Evolutionary conservation across 2,329 filamentous ascomycete species (phyloP).

Genomic region (Sporothrix globosa): DNA sequence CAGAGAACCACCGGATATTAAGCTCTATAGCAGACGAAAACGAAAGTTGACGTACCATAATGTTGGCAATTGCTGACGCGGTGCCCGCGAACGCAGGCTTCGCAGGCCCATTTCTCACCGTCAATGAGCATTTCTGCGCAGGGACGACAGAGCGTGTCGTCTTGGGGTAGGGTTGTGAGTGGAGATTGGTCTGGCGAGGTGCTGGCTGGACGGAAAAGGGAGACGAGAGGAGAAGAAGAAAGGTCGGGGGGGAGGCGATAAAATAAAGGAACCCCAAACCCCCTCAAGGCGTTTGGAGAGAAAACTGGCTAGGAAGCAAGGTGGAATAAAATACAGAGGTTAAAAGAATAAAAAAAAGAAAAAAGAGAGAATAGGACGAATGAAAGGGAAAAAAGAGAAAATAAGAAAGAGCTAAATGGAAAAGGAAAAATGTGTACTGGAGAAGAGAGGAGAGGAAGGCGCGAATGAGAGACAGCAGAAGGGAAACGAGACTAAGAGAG

Average conservation of each 20-base stretch:
- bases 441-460: conserved; percentile 5
- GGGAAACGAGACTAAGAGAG: conserved; percentile 19
- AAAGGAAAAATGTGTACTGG: conserved; percentile 3
- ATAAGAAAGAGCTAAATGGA: conserved; percentile 14
- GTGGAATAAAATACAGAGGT: background rate
- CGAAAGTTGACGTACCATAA: conserved; percentile 67
- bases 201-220: conserved; percentile 10
- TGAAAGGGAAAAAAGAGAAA: conserved; percentile 23
- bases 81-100: conserved; percentile 97
- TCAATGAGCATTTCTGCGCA: conserved; percentile 72
- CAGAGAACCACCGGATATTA: background rate
- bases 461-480: conserved; percentile 22
- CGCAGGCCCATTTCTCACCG: conserved; percentile 97
- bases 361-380: conserved; percentile 3
- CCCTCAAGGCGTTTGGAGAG: background rate
- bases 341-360: background rate
- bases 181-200: conserved; percentile 29
- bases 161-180: conserved; percentile 27
- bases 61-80: conserved; percentile 99
- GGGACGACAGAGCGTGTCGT: conserved; percentile 16
- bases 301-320: background rate
- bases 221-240: conserved; percentile 11
- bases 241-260: conserved; percentile 17
- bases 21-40: background rate
- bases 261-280: conserved; percentile 18